These are phyloP conservation scores for Dacryopinax primogenitus DNA, from an alignment of 768 basidiomycete genomes.

Conservation along the genomic window DNA sequence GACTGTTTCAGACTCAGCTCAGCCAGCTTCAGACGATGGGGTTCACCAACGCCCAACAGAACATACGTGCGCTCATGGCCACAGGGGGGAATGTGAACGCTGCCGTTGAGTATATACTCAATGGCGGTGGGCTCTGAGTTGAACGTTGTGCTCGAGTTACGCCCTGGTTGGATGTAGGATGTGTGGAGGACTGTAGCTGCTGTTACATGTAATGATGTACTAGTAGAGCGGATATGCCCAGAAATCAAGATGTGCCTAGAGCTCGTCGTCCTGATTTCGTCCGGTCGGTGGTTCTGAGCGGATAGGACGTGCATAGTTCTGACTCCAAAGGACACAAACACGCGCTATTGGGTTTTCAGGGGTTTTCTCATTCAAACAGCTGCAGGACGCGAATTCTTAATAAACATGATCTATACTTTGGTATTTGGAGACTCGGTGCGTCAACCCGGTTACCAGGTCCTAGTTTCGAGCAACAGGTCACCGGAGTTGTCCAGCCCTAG, in stretches of 20 bases:
- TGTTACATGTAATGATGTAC: constrained; percentile 9
- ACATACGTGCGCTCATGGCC: constrained; percentile 76
- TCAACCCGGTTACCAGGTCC: constrained; percentile 75
- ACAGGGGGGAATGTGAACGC: constrained; percentile 87
- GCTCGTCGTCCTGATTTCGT: neutral
- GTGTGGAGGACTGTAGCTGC: neutral
- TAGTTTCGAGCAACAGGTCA: constrained; percentile 75
- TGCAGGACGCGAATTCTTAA: neutral
- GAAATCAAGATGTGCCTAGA: neutral
- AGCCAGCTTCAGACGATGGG: constrained; percentile 88
- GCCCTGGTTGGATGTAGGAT: neutral
- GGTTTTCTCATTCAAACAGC: neutral
- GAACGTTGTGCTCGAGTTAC: neutral
- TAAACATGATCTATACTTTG: neutral
- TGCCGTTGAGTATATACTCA: constrained; percentile 85
- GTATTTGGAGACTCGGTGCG: too few relatives aligned
- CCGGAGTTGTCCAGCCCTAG: constrained; percentile 70
- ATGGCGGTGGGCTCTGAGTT: constrained; percentile 54
- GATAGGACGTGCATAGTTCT: too few relatives aligned
- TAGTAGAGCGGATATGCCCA: neutral
- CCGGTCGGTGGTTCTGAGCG: too few relatives aligned
- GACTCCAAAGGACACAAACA: neutral
- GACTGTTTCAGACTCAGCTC: constrained; percentile 34
- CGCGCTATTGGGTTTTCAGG: neutral
- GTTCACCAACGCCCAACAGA: constrained; percentile 77